phyloP scores from a whole-genome alignment of 768 basidiomycete genomes.

The Porpolomopsis calyptriformis region DNA sequence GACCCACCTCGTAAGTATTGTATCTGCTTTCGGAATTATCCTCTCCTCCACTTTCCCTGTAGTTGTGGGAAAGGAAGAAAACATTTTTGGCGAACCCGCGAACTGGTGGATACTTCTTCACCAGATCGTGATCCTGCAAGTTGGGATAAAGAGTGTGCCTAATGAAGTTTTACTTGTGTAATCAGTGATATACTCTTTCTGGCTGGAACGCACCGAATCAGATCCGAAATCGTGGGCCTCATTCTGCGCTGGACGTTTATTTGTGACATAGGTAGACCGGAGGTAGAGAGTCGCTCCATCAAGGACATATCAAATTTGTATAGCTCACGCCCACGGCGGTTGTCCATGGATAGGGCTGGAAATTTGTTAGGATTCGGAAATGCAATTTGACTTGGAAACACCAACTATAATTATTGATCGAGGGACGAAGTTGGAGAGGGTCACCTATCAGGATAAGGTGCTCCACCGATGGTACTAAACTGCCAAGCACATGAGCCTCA shows the following conservation, averaged over 20 bases:
- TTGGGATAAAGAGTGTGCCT: constrained; percentile 53
- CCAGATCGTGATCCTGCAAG: constrained; percentile 47
- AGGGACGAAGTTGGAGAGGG: constrained; percentile 65
- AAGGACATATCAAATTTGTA: constrained; percentile 64
- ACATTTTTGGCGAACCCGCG: constrained; percentile 54
- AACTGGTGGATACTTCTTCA: constrained; percentile 41
- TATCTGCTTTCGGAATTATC: constrained; percentile 59
- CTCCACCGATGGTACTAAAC: constrained; percentile 53
- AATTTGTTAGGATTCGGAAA: neutral
- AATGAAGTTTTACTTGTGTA: neutral
- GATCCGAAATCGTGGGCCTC: constrained; percentile 56
- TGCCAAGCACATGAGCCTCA: constrained; percentile 63
- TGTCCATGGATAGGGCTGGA: constrained; percentile 61
- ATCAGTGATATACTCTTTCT: neutral
- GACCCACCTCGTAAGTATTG: constrained; percentile 54
- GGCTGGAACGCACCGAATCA: constrained; percentile 36
- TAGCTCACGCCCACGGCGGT: constrained; percentile 38
- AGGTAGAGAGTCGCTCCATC: constrained; percentile 59
- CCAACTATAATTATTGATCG: constrained; percentile 50
- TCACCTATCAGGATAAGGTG: constrained; percentile 78
- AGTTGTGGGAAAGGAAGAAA: constrained; percentile 55
- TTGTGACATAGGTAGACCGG: constrained; percentile 54
- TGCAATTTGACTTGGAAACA: constrained; percentile 1
- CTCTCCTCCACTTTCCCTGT: constrained; percentile 46
- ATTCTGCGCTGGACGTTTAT: constrained; percentile 68